Evolutionary conservation across 83 land plant genomes (phyloP).

Genomic region (Picea abies): DNA sequence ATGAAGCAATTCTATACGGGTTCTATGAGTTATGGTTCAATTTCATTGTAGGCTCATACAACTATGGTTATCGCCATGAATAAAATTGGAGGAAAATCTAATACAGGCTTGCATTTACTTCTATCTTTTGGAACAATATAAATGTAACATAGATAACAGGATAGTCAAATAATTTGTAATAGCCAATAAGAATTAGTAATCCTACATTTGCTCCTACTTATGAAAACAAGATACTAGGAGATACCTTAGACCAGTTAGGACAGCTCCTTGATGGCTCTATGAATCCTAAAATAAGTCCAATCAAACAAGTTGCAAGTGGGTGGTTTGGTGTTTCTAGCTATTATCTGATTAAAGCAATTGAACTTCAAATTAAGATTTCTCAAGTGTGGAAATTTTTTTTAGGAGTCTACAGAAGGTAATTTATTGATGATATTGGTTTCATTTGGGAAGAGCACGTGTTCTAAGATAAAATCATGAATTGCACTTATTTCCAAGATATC

Average conservation of each 20-base stretch:
- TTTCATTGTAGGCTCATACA: slow-evolving; percentile 95
- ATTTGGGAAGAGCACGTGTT: not conserved
- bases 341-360: slow-evolving; percentile 96
- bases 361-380: slow-evolving; percentile 98
- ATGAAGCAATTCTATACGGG: slow-evolving; percentile 97
- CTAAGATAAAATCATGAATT: not conserved
- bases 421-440: not conserved
- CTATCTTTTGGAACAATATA: not conserved
- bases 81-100: slow-evolving; percentile 94
- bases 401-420: not conserved
- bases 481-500: not conserved
- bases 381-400: slow-evolving; percentile 48
- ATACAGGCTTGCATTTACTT: slow-evolving; percentile 59
- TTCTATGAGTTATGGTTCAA: slow-evolving; percentile 99
- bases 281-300: slow-evolving; percentile 95
- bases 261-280: slow-evolving; percentile 84
- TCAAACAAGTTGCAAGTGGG: slow-evolving; percentile 99
- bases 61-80: slow-evolving; percentile 96
- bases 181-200: not conserved
- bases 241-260: slow-evolving; percentile 30
- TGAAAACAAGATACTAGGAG: not conserved
- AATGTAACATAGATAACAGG: not conserved
- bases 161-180: not conserved
- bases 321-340: slow-evolving; percentile 98
- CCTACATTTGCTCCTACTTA: not conserved